Evolutionary conservation across 352 stramenopile genomes (phyloP), one percentile per base, ranked within the genome.

Genomic region (Globisporangium splendens): DNA sequence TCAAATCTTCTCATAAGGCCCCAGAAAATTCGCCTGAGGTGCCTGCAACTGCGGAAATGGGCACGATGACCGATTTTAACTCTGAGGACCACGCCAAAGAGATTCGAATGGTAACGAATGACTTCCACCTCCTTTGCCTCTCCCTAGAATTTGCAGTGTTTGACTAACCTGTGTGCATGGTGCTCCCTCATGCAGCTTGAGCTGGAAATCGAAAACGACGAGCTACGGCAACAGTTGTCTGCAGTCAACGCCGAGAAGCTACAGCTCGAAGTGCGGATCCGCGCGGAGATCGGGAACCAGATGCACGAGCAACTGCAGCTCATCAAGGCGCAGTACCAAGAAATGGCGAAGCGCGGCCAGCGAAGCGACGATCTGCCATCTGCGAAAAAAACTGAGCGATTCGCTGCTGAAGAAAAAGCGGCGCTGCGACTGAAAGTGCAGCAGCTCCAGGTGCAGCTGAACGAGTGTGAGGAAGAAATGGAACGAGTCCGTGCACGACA

Each of bases 381-480:
- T 20, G 66, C 66, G 31, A 52, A 64, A 20, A 80, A 80, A 54
- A 68, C 70, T 6, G 66, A 79, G 56, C 66, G 66, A n/a, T 61
- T 70, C 46, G 70, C 71, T 10, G 63, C 58, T 8, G 65, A 83
- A 47, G 79, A 91, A 60, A 76, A 66, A 28, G 62, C 82, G 17
- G 69, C 68, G 33, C 67, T 95, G 50, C 77, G 83, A 22, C 49
- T 74, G 1, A 77, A 91, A 39, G 72, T 95, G 21, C 65, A 78
- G 3, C 69, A 85, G 54, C 58, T 91, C 12, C 81, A 86, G 54
- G 69, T 84, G 55, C 86, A 89, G 59, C 66, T 90, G 5, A 66
- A 56, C 22, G 84, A 93, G 55, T 90, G 81, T 28, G 84, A 93
- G 56, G 84, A 93, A n/a, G 84, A 93, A 65, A 93, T 93, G 46